These are phyloP conservation scores for Erigeron philadelphicus DNA, from an alignment of 140 eudicot species.

Conservation along the genomic window DNA sequence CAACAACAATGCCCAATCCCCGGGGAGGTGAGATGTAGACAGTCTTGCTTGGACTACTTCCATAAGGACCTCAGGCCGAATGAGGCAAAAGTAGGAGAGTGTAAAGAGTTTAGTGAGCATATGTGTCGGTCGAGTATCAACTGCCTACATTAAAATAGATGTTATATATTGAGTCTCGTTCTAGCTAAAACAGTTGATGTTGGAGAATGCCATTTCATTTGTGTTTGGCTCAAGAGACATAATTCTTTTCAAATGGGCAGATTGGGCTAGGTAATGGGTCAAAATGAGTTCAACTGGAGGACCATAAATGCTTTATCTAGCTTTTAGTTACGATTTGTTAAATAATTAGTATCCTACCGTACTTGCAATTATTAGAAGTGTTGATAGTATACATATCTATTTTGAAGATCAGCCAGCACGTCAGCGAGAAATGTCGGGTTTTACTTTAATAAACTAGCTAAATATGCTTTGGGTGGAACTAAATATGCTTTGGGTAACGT, in stretches of 20 bases:
- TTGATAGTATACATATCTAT: no score
- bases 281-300: neutral
- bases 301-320: neutral
- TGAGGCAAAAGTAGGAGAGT: no score
- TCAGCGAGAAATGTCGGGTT: neutral
- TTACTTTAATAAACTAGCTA: neutral
- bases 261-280: neutral
- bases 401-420: no score
- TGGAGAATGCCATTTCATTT: neutral
- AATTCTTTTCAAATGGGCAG: neutral
- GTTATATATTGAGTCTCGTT: neutral
- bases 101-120: no score
- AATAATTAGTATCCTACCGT: neutral
- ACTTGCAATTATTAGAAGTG: no score
- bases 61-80: no score
- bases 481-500: no score
- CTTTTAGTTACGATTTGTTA: neutral
- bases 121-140: no score
- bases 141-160: neutral
- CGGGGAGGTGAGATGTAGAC: no score
- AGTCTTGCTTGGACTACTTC: no score
- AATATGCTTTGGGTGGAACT: conserved; percentile 2
- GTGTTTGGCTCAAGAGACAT: no score
- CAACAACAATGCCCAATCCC: no score
- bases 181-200: neutral